Base-by-base conservation (phyloP, 805 yeast genomes). In the Nakazawaea sp. region DNA sequence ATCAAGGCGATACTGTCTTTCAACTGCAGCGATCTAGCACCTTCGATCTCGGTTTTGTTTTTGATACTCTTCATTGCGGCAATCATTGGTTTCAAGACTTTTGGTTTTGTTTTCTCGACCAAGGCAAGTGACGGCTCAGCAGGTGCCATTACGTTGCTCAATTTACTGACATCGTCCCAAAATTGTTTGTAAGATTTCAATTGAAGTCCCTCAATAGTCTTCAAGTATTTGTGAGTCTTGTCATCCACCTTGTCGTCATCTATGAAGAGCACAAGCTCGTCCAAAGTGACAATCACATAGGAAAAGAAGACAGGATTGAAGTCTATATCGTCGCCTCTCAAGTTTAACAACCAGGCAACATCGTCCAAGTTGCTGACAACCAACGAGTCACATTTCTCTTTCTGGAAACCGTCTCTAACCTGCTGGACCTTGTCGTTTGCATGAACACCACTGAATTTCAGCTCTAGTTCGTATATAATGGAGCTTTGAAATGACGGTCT, bases 241-340 rank as follows among this genome's bases (percentile, higher is more conserved):
- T 12, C 6, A 19, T 60, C 53, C 26, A 75, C 47, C 41, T 75
- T 73, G 15, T 53, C 49, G 35, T 63, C 58, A 44, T 81, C 74
- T 6, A 78, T 61, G 51, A 80, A 86, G 12, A 86, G 59, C 4
- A 53, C 50, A 2, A 78, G 72, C 4, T 25, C 13, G 8, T 30
- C 29, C 16, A 41, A 27, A 7, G 59, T 48, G 15, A 44, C 36
- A 3, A 66, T 49, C 3, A 72, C 64, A 48, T 74, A 80, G 7
- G 88, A 66, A 56, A 75, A 83, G 56, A 87, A 87, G 4, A 84
- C 87, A 2, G 96, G 95, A 48, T 79, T 77, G 52, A 72, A 87
- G 10, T 78, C 80, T 40, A 87, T 78, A 55, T 88, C 96, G 13
- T 70, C 42, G 4, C 89, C 85, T 40, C 96, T 71, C 42, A 86